Evolutionary conservation across 2,329 filamentous ascomycete genomes (phyloP).

Genomic region (Cyclaneusma minus): DNA sequence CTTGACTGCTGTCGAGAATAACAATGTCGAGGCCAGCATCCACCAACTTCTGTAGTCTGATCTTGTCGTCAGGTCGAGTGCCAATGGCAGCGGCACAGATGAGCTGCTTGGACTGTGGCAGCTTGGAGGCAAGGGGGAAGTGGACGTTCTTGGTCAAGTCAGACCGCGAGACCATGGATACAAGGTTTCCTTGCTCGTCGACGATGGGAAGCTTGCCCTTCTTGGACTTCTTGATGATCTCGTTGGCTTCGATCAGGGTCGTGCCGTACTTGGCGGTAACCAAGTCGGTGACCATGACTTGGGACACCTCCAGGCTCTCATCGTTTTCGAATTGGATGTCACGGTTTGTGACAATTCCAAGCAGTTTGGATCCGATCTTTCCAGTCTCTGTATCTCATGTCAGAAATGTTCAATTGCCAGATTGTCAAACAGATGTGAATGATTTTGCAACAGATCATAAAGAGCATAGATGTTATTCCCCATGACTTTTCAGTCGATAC

Average conservation of each 20-base stretch:
- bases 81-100: slow-evolving; percentile 92
- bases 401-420: slow-evolving; percentile 17
- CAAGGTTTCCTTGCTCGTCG: slow-evolving; percentile 66
- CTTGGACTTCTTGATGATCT: slow-evolving; percentile 85
- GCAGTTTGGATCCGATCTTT: slow-evolving; percentile 83
- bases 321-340: slow-evolving; percentile 94
- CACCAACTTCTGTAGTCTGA: slow-evolving; percentile 70
- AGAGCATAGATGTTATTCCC: slow-evolving; percentile 46
- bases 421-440: slow-evolving; percentile 9
- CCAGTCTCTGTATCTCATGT: slow-evolving; percentile 55
- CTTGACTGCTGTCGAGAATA: slow-evolving; percentile 89
- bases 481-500: slow-evolving; percentile 80
- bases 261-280: slow-evolving; percentile 77
- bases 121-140: slow-evolving; percentile 91
- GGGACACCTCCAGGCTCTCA: slow-evolving; percentile 54
- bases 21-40: slow-evolving; percentile 94
- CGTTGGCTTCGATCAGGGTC: slow-evolving; percentile 76
- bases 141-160: slow-evolving; percentile 98
- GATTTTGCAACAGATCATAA: slow-evolving; percentile 20
- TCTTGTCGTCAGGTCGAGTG: slow-evolving; percentile 85
- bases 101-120: slow-evolving; percentile 92
- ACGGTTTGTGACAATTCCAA: slow-evolving; percentile 94
- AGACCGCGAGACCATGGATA: slow-evolving; percentile 85
- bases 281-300: slow-evolving; percentile 91
- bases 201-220: slow-evolving; percentile 97